Base-by-base conservation (phyloP, 345 rosid genomes). In the Boechera stricta region DNA sequence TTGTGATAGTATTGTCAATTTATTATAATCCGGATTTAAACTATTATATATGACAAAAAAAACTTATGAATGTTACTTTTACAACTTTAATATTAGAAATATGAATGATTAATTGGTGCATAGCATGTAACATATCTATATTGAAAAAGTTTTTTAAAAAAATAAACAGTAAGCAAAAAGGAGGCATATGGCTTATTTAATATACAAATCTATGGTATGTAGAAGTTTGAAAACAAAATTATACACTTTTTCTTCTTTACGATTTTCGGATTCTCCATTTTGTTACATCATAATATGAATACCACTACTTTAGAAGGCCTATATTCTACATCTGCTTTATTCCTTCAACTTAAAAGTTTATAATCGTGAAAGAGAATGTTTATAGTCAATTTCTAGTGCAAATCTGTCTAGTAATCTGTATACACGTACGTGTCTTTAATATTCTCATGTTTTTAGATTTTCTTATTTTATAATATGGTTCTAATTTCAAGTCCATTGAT, bases 251-350 rank as follows among this genome's bases (percentile, higher is more conserved):
- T 42, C 2, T 15, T 29, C 62, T n/a, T 59, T 59, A 59, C 15
- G 44, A 48, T 51, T 36, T 21, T 51, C 24, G 13, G 72, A 67
- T 52, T 36, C 26, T 36, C 35, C 35, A 12, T 47, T 67, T 51
- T 35, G 47, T 66, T 67, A 63, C 52, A 41, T 35, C 45, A 29
- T 49, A 33, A 6, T 48, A 47, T 48, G 60, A 15, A 69, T 39
- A 54, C 73, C 73, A 36, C 48, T 39, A 55, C 73, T 54, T 69
- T 68, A 3, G 35, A 68, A 38, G 10, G 33, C 38, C 9, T 6
- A 52, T 52, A 36, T 67, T 21, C 21, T 36, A 16, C 10, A 36
- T 52, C 26, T 10, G 41, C 36, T 65, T 15, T 66, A 64, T 64
- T 64, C 69, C 29, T 64, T 64, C 26, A 64, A 45, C 8, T 0